Conservation (phyloP, 1,284 basidiomycete genomes). For the Schizophyllum commune region DNA sequence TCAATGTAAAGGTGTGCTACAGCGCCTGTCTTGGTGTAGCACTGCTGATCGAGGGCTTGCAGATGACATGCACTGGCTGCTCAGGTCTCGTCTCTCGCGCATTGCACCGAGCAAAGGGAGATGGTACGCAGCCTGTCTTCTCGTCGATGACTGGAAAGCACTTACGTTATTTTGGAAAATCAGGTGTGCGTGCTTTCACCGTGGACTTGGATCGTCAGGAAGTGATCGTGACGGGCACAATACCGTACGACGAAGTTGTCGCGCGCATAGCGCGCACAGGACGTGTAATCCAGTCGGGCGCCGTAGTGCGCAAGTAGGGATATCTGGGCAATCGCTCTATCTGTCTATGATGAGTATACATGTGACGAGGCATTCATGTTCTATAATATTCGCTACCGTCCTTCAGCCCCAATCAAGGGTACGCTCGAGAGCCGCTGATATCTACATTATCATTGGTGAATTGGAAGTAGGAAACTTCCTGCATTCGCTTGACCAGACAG, state of each 20-base stretch:
- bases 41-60: not conserved
- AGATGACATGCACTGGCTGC: constrained; percentile 84
- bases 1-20: constrained; percentile 45
- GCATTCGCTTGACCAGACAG: too few species aligned
- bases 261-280: constrained; percentile 17
- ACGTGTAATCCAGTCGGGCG: not conserved
- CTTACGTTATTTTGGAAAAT: not conserved
- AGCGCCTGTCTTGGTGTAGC: not conserved
- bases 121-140: constrained; percentile 39
- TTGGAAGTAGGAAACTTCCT: too few species aligned
- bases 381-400: too few species aligned
- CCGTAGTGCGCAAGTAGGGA: not conserved
- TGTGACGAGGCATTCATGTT: too few species aligned
- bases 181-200: constrained; percentile 49
- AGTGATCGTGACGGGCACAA: constrained; percentile 59
- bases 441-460: too few species aligned
- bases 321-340: too few species aligned
- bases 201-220: constrained; percentile 65
- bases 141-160: not conserved
- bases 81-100: constrained; percentile 73
- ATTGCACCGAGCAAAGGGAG: constrained; percentile 59
- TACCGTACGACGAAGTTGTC: constrained; percentile 59
- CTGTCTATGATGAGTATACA: too few species aligned
- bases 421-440: too few species aligned
- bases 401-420: too few species aligned